phyloP scores from a whole-genome alignment of 2,329 filamentous ascomycete species.

The Aspergillus sp. region DNA sequence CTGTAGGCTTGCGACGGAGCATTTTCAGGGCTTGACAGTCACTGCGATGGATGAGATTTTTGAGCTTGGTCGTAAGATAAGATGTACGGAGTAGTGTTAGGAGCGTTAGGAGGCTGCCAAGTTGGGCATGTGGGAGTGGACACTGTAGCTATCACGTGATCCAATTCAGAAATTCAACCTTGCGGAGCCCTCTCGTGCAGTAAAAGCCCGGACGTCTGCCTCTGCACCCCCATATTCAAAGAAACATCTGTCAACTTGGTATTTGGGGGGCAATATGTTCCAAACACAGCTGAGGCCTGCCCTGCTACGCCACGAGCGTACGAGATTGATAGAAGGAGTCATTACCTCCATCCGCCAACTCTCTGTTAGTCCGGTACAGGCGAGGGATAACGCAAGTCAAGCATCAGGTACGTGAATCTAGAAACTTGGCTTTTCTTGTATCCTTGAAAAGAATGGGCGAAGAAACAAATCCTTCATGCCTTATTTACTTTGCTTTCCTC shows the following conservation, averaged over 20 bases:
- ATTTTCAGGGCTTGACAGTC: constrained; percentile 22
- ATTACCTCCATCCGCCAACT: constrained; percentile 19
- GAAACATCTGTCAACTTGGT: background rate
- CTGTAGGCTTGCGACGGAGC: constrained; percentile 49
- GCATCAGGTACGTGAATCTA: constrained; percentile 18
- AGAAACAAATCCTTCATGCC: background rate
- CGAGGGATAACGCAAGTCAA: constrained; percentile 11
- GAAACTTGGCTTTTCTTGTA: background rate
- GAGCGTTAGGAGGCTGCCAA: background rate
- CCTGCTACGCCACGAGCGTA: constrained; percentile 7
- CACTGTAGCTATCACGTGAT: constrained; percentile 9
- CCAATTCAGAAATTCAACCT: constrained; percentile 4
- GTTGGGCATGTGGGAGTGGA: background rate
- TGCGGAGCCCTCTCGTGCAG: background rate
- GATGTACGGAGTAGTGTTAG: background rate
- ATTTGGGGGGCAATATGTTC: constrained; percentile 19
- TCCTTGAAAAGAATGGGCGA: background rate
- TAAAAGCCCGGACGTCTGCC: constrained; percentile 2
- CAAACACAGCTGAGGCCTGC: constrained; percentile 19
- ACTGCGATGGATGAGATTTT: too few relatives aligned
- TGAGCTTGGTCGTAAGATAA: background rate
- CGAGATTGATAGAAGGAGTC: constrained; percentile 10
- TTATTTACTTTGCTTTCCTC: background rate
- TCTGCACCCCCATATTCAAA: background rate
- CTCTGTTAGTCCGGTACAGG: constrained; percentile 15